These are phyloP conservation scores for Actinidia chinensis DNA, from an alignment of 179 eudicot species.

Conservation along the genomic window DNA sequence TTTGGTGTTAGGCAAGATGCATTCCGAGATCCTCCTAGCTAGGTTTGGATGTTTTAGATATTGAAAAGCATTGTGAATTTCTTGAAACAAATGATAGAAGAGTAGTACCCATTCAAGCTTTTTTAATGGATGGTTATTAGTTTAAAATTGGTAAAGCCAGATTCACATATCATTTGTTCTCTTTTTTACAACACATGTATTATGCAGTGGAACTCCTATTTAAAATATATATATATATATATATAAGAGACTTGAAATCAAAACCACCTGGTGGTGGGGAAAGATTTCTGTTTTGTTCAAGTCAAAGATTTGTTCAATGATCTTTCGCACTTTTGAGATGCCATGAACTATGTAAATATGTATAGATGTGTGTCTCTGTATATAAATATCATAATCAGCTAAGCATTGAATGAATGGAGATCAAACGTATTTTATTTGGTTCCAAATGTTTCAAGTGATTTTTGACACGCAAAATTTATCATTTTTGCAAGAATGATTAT, in stretches of 20 bases:
- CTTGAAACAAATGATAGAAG: neutral
- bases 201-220: neutral
- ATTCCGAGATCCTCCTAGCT: neutral
- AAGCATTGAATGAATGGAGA: too few relatives aligned
- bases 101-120: neutral
- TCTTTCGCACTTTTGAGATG: too few relatives aligned
- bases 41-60: neutral
- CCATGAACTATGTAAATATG: too few relatives aligned
- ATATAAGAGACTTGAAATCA: neutral
- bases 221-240: too few relatives aligned
- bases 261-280: constrained; percentile 9
- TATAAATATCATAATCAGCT: too few relatives aligned
- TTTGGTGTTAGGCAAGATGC: neutral
- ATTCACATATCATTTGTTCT: neutral
- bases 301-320: constrained; percentile 13
- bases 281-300: neutral
- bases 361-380: too few relatives aligned
- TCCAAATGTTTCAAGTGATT: too few relatives aligned
- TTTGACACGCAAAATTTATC: too few relatives aligned
- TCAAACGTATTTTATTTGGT: too few relatives aligned
- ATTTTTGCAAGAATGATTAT: too few relatives aligned
- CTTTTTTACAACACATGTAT: neutral
- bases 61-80: neutral
- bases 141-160: constrained; percentile 5
- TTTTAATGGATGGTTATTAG: neutral